Base-by-base conservation (phyloP, 768 basidiomycete genomes). In the Tephrocybe sp. region DNA sequence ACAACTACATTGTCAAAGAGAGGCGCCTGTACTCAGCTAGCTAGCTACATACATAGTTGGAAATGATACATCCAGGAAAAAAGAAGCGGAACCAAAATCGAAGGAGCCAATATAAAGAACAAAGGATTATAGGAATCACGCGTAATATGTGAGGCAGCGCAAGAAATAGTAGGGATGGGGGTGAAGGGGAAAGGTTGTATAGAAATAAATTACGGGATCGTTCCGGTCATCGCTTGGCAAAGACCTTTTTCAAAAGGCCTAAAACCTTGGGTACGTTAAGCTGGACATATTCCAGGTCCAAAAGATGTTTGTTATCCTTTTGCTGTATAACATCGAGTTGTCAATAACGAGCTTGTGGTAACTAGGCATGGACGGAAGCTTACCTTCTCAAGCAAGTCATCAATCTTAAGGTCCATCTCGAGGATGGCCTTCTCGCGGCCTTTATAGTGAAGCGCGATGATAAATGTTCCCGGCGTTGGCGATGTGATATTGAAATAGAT, bases 401-500 rank as follows among this genome's bases (percentile, higher is more conserved):
- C 96, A 60, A 98, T 97, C 75, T 98, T 98, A 48, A 98, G 80
- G 72, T 97, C 94, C 97, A 98, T 98, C 78, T 99, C 97, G 33
- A 98, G 80, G 60, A 99, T 98, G 14, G 97, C 96, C 73, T 98
- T 98, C 64, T 99, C 97, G 16, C 97, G 83, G 36, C 97, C 97
- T 70, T 97, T 98, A 75, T 98, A 99, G 69, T 98, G 96, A 46
- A 99, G 76, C 3, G 96, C 97, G 57, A 99, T 99, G 67, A 99
- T 95, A 70, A 98, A 99, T 8, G 97, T 97, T 41, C 97, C 97
- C 0, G 97, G 96, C 7, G 92, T 91, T 1, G 97, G 97, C 31
- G 95, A 98, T 22, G 91, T 95, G 67, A 99, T 94, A 64, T 95
- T 98, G 82, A 98, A 98, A 74, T 95, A 98, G 59, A 98, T 98